Percentiles rank a stretch among this genome's conserved stretches.
Conservation (phyloP, 805 yeast species). For the Candida lessepsii region DNA sequence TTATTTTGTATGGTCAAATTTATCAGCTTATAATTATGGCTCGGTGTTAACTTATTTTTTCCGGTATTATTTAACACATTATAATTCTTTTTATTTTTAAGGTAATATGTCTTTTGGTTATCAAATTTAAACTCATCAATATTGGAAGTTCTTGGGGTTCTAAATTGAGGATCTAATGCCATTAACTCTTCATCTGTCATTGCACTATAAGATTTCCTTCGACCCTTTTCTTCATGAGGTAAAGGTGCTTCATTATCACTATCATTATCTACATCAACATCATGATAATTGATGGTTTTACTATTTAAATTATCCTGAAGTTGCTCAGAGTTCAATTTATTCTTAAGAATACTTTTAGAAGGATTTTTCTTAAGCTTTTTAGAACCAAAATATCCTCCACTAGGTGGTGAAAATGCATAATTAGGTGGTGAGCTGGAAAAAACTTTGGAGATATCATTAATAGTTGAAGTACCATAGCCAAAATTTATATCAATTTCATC, state of each 20-base stretch:
- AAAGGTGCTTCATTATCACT: slow-evolving; percentile 6
- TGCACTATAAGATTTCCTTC: slow-evolving; percentile 46
- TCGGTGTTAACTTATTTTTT: slow-evolving; percentile 28
- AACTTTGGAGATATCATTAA: slow-evolving; percentile 10
- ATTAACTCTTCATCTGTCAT: slow-evolving; percentile 55
- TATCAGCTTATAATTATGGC: slow-evolving; percentile 34
- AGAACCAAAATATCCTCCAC: not conserved
- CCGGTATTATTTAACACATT: slow-evolving; percentile 12
- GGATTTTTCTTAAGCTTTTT: slow-evolving; percentile 6
- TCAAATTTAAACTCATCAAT: slow-evolving; percentile 47
- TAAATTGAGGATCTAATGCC: slow-evolving; percentile 53
- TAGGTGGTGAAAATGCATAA: not conserved
- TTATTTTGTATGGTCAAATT: slow-evolving; percentile 47
- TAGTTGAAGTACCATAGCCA: slow-evolving; percentile 12
- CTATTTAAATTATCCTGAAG: slow-evolving; percentile 16
- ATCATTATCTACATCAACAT: slow-evolving; percentile 9
- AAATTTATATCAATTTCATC: slow-evolving; percentile 12
- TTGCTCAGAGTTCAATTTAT: slow-evolving; percentile 31
- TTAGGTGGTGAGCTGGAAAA: slow-evolving; percentile 1
- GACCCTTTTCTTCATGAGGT: slow-evolving; percentile 3
- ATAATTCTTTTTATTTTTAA: slow-evolving; percentile 17
- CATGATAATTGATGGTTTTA: slow-evolving; percentile 21
- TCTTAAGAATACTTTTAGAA: slow-evolving; percentile 32
- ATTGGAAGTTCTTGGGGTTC: slow-evolving; percentile 34
- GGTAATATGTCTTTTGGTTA: slow-evolving; percentile 31